These are phyloP conservation scores for Nicotiana noctiflora DNA, from an alignment of 257 asterid genomes.

Conservation along the genomic window DNA sequence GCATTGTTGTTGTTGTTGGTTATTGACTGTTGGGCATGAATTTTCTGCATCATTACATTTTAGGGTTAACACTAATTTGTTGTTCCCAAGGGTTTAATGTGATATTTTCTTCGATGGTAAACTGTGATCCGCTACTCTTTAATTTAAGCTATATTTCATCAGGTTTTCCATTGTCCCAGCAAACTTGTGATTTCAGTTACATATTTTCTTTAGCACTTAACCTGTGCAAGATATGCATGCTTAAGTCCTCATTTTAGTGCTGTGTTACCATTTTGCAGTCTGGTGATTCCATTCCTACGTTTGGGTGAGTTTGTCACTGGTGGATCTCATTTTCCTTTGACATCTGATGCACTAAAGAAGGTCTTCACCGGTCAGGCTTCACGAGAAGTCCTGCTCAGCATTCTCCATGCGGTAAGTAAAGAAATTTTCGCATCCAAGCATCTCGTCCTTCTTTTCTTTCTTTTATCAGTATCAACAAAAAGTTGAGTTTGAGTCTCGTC, in stretches of 20 bases:
- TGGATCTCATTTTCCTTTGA: slow-evolving; percentile 86
- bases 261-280: slow-evolving; percentile 32
- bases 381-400: slow-evolving; percentile 62
- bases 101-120: background rate
- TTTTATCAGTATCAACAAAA: background rate
- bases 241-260: slow-evolving; percentile 2
- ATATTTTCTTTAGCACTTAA: background rate
- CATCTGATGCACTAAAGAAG: slow-evolving; percentile 88
- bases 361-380: slow-evolving; percentile 91
- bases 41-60: background rate
- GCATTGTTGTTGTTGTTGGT: no score
- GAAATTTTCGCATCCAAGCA: background rate
- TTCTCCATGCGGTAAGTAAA: slow-evolving; percentile 65
- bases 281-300: slow-evolving; percentile 82
- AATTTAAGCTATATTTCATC: background rate
- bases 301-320: slow-evolving; percentile 77
- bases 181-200: background rate
- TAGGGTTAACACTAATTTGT: background rate
- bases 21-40: background rate
- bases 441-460: background rate
- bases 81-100: background rate
- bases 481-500: no score
- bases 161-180: background rate
- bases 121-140: background rate
- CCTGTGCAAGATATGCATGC: background rate